phyloP scores from a whole-genome alignment of 1,139 yeast genomes.

The Geotrichum klebahnii region DNA sequence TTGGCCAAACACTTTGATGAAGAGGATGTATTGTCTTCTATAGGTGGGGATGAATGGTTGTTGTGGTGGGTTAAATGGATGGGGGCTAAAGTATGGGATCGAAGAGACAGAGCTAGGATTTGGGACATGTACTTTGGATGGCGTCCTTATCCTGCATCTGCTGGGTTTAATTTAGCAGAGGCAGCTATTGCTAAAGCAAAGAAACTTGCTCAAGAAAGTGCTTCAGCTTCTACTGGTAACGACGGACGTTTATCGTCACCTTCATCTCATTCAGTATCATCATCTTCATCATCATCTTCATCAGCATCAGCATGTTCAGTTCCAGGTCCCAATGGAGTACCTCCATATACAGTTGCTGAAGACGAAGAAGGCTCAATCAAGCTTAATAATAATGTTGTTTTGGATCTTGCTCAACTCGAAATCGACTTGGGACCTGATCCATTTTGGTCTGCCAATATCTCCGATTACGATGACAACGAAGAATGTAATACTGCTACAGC shows the following conservation, averaged over 20 bases:
- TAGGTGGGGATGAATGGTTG: slow-evolving; percentile 81
- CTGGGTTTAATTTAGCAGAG: slow-evolving; percentile 8
- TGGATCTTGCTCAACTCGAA: slow-evolving; percentile 21
- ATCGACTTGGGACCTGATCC: slow-evolving; percentile 34
- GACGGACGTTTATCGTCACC: no score
- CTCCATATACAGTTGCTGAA: background rate
- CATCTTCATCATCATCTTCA: background rate
- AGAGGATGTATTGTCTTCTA: slow-evolving; percentile 62
- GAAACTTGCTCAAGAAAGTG: background rate
- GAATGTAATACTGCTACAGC: background rate
- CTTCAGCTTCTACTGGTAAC: background rate
- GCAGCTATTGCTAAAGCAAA: background rate
- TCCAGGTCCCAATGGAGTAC: background rate
- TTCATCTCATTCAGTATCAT: background rate
- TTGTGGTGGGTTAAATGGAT: slow-evolving; percentile 93
- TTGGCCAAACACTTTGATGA: slow-evolving; percentile 72
- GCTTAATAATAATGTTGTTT: slow-evolving; percentile 28
- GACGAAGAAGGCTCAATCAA: slow-evolving; percentile 24
- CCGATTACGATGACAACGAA: background rate
- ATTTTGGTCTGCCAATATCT: slow-evolving; percentile 35
- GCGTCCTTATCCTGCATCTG: slow-evolving; percentile 41
- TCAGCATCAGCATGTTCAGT: background rate
- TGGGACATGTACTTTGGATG: slow-evolving; percentile 89
- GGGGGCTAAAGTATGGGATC: slow-evolving; percentile 85
- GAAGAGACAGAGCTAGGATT: slow-evolving; percentile 74